Evolutionary conservation across 192 early-diverging fungal genomes (phyloP).

Genomic region (Neocallimastix lanati): DNA sequence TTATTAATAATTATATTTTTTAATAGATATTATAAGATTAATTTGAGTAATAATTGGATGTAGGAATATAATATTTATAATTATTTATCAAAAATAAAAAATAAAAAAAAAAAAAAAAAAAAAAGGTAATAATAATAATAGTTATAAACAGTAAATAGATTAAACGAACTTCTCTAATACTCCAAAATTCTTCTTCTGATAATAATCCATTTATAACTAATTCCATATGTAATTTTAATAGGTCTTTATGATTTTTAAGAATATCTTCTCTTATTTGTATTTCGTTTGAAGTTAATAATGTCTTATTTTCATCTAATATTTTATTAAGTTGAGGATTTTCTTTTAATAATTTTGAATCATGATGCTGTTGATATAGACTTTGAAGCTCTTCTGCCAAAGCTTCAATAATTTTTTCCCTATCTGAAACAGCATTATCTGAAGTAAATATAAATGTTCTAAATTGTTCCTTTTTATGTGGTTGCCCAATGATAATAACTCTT

Average conservation of each 20-base stretch:
- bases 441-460: background rate
- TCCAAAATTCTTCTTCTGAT: conserved; percentile 89
- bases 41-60: too few species aligned
- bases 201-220: conserved; percentile 58
- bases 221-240: conserved; percentile 51
- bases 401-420: background rate
- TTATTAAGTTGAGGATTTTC: background rate
- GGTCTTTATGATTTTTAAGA: conserved; percentile 20
- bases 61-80: too few species aligned
- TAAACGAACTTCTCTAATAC: conserved; percentile 36
- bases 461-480: background rate
- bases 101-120: too few species aligned
- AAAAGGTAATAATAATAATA: too few species aligned
- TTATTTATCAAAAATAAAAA: too few species aligned
- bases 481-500: background rate
- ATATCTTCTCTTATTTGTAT: background rate
- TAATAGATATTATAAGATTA: too few species aligned
- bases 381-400: background rate
- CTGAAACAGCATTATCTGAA: background rate
- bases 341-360: background rate
- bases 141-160: background rate
- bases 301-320: background rate
- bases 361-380: background rate
- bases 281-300: background rate
- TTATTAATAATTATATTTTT: too few species aligned